Conservation (phyloP, 2,329 filamentous ascomycete species). For the Delphinella strobiligena region DNA sequence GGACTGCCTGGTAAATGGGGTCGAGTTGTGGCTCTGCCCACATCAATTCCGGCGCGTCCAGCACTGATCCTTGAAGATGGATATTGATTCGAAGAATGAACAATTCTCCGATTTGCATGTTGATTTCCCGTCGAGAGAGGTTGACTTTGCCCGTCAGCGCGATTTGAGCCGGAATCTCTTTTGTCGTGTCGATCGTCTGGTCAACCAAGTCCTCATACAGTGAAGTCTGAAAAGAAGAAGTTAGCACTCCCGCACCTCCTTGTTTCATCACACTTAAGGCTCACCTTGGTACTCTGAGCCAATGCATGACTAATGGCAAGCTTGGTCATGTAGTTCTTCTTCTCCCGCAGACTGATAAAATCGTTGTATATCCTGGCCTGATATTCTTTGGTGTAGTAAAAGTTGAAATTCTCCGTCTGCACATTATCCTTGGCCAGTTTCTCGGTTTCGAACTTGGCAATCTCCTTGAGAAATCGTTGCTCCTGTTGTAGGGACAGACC, state of each 20-base stretch:
- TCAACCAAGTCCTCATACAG: constrained; percentile 93
- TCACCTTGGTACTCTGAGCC: constrained; percentile 84
- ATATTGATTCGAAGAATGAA: constrained; percentile 98
- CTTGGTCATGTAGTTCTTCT: constrained; percentile 96
- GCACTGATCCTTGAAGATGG: constrained; percentile 89
- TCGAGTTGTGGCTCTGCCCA: constrained; percentile 97
- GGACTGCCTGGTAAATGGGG: constrained; percentile 88
- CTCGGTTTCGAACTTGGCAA: constrained; percentile 86
- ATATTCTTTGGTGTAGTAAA: constrained; percentile 97
- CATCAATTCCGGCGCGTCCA: constrained; percentile 94
- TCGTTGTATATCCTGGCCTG: constrained; percentile 99
- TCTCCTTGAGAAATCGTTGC: constrained; percentile 80
- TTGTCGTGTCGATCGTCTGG: constrained; percentile 84
- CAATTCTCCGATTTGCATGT: constrained; percentile 98
- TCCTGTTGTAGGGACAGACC: constrained; percentile 90
- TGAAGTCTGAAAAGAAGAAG: constrained; percentile 53
- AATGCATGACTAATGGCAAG: constrained; percentile 91
- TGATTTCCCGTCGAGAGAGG: constrained; percentile 79
- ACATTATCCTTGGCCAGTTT: constrained; percentile 81
- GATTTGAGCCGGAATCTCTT: constrained; percentile 86
- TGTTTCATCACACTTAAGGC: not conserved
- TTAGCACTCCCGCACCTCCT: constrained; percentile 6
- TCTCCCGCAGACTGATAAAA: constrained; percentile 89
- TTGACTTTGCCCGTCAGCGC: constrained; percentile 86
- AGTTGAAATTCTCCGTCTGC: constrained; percentile 96